phyloP scores from a whole-genome alignment of 306 rosid species.

The Lablab purpureus region DNA sequence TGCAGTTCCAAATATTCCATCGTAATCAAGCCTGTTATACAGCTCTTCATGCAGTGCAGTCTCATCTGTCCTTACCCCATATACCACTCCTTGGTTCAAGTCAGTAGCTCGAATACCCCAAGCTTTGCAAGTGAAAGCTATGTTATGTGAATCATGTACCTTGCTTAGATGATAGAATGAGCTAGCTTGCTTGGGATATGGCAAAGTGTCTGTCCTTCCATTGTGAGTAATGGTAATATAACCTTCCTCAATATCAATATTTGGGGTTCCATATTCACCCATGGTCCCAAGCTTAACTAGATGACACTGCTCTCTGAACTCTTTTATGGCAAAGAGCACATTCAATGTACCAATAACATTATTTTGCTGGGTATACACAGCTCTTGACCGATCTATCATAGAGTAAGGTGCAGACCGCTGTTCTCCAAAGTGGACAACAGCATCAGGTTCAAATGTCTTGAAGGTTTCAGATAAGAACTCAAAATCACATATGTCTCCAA shows the following conservation, averaged over 20 bases:
- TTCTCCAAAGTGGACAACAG: constrained; percentile 94
- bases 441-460: constrained; percentile 86
- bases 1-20: constrained; percentile 96
- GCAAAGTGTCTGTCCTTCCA: constrained; percentile 94
- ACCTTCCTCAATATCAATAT: constrained; percentile 97
- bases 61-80: constrained; percentile 87
- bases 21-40: constrained; percentile 86
- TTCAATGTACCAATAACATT: constrained; percentile 92
- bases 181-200: constrained; percentile 98
- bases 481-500: constrained; percentile 95
- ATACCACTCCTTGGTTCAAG: constrained; percentile 96
- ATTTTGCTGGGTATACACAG: constrained; percentile 89
- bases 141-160: constrained; percentile 95
- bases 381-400: constrained; percentile 96
- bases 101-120: constrained; percentile 99
- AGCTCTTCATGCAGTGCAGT: constrained; percentile 89
- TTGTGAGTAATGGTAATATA: constrained; percentile 93
- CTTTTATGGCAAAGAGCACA: constrained; percentile 95
- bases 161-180: constrained; percentile 97
- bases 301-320: constrained; percentile 88
- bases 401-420: constrained; percentile 97
- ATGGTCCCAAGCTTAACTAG: constrained; percentile 96
- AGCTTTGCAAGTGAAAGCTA: constrained; percentile 99
- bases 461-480: constrained; percentile 90
- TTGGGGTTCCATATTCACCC: constrained; percentile 99